These are phyloP conservation scores for Phialophora verrucosa DNA, from an alignment of 2,329 filamentous ascomycete genomes.

Conservation along the genomic window DNA sequence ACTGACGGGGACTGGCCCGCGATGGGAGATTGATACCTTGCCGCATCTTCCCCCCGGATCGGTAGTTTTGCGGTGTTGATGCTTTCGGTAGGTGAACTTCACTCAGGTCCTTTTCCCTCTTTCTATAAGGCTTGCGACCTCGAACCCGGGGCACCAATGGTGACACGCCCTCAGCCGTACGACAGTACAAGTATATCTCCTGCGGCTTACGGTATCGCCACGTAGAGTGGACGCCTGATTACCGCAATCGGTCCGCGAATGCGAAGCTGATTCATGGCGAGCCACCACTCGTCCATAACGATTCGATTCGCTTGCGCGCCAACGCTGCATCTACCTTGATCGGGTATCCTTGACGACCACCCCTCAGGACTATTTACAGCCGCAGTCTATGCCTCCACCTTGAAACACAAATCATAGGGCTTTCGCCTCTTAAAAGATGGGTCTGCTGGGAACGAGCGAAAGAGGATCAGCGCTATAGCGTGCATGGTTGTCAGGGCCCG, in stretches of 20 bases:
- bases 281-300: background rate
- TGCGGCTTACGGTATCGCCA: background rate
- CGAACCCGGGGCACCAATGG: background rate
- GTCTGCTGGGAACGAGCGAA: background rate
- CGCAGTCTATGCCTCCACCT: background rate
- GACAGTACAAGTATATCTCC: background rate
- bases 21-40: too few relatives aligned
- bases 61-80: background rate
- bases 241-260: background rate
- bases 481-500: too few relatives aligned
- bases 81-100: background rate
- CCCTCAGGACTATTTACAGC: background rate
- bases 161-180: too few relatives aligned
- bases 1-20: too few relatives aligned
- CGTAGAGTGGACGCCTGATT: background rate
- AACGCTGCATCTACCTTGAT: background rate
- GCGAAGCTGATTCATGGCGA: background rate
- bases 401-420: background rate
- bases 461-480: background rate
- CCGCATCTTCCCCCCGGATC: background rate
- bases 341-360: background rate
- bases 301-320: background rate
- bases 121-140: background rate
- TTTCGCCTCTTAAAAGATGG: background rate
- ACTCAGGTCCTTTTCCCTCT: background rate